Evolutionary conservation across 257 asterid species (phyloP).

Genomic region (Prunella vulgaris): DNA sequence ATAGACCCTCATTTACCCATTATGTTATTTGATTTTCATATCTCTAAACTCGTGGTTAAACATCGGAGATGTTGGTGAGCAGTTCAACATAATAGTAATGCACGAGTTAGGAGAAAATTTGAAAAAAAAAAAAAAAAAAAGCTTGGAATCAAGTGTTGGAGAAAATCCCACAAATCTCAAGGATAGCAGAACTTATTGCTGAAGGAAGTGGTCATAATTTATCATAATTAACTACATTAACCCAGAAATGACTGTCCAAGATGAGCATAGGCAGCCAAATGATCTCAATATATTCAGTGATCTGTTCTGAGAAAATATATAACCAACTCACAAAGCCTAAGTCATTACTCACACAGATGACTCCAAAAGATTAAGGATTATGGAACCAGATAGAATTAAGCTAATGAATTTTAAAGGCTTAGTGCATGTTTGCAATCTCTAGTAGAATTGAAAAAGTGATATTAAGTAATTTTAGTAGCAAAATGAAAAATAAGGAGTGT

Average conservation of each 20-base stretch:
- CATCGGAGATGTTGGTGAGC: not conserved
- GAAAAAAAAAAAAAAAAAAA: not conserved
- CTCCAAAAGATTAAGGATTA: not conserved
- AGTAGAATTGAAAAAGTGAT: no score
- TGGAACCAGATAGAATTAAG: slow-evolving; percentile 1
- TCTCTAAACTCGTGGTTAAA: not conserved
- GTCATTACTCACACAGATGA: not conserved
- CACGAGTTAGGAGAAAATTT: not conserved
- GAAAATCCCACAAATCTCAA: not conserved
- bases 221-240: not conserved
- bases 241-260: slow-evolving; percentile 9
- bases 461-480: no score
- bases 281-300: not conserved
- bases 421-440: no score
- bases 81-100: not conserved
- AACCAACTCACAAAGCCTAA: not conserved
- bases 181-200: not conserved
- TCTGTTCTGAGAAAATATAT: not conserved
- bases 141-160: no score
- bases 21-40: not conserved
- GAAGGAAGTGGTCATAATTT: not conserved
- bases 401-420: slow-evolving; percentile 30
- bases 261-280: not conserved
- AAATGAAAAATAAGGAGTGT: no score
- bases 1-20: not conserved